Percentiles rank a stretch among this genome's conserved stretches.
phyloP scores from a whole-genome alignment of 2,329 filamentous ascomycete genomes.

The Spiromastix sp. region DNA sequence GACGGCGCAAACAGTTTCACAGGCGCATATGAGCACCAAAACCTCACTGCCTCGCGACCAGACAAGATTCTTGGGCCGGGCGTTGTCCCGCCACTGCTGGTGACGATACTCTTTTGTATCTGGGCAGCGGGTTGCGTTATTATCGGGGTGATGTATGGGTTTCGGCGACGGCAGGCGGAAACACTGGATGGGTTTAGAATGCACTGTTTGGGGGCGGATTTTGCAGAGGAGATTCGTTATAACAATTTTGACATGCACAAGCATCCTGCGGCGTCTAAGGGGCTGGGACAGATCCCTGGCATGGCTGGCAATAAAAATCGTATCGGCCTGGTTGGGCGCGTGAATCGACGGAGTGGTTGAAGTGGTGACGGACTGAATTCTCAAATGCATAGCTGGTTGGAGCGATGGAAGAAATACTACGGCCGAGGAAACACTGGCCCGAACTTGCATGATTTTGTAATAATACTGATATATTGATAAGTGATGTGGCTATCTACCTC shows the following conservation, averaged over 20 bases:
- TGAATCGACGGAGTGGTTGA: too few relatives aligned
- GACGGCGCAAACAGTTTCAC: slow-evolving; percentile 2
- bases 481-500: too few relatives aligned
- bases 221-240: neutral
- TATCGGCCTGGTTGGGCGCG: too few relatives aligned
- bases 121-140: slow-evolving; percentile 6
- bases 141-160: slow-evolving; percentile 7
- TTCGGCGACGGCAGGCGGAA: slow-evolving; percentile 7
- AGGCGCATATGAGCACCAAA: neutral
- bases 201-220: slow-evolving; percentile 8
- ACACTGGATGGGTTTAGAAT: slow-evolving; percentile 10
- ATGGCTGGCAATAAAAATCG: neutral
- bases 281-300: neutral
- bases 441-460: too few relatives aligned
- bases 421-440: too few relatives aligned
- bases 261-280: neutral
- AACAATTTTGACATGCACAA: neutral
- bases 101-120: slow-evolving; percentile 2
- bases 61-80: slow-evolving; percentile 4
- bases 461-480: too few relatives aligned
- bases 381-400: too few relatives aligned
- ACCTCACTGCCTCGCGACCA: neutral
- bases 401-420: too few relatives aligned
- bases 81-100: neutral
- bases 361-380: too few relatives aligned